Evolutionary conservation across 2,329 filamentous ascomycete genomes (phyloP), one percentile per base, ranked within the genome.

Genomic region (Lithohypha guttulata): DNA sequence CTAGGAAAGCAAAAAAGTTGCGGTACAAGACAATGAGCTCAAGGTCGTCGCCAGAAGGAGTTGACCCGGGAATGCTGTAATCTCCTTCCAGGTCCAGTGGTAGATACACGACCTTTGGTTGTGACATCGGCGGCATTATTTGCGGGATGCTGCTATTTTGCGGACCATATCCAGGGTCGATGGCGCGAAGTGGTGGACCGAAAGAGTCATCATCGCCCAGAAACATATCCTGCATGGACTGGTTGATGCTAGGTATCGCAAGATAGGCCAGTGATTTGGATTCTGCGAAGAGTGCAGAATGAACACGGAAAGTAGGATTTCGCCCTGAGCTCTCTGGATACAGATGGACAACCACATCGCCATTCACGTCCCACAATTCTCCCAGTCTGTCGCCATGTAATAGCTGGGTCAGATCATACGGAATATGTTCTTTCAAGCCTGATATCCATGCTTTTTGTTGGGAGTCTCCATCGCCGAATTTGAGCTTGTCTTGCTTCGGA

Each of bases 301-400:
- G 66, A 40, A 80, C 60, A 43, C 69, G 71, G 62, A 80, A 79
- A 2, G 74, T 77, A 6, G 76, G 64, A 4, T 71, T 65, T 51
- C 68, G 69, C 38, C 66, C 67, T 14, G 72, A 70, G 11, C 61
- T 69, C 28, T 69, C 63, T 1, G 75, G 73, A 50, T 75, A 78
- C 10, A 79, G 62, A 50, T 79, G 74, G n/a, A 80, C 64, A 44
- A 69, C 66, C 10, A 74, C 77, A 53, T 79, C 73, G n/a, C 71
- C 75, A 32, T 66, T 55, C 3, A 75, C 70, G 48, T 77, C 71
- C 76, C 76, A 80, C 6, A 79, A 55, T 50, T 79, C 76, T 4
- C 62, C 53, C 11, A 73, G 69, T 56, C 65, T 70, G 42, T 71
- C 64, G 26, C 66, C 73, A 39, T 62, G 61, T 17, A 68, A 45